phyloP scores from a whole-genome alignment of 1,284 basidiomycete species.

The Vanrija sp. region DNA sequence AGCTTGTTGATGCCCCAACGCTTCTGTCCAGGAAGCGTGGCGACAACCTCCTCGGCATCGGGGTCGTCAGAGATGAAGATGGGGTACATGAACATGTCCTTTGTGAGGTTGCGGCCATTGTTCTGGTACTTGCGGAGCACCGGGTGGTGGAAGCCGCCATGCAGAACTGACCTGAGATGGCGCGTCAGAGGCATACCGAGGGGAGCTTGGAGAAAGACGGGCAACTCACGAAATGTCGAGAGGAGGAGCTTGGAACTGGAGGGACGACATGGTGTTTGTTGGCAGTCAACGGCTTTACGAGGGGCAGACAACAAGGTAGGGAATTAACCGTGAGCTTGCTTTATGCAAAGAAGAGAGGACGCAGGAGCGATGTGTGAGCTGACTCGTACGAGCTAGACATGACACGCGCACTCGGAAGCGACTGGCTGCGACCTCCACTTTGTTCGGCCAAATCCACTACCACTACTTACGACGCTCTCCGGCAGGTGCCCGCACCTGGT shows the following conservation, averaged over 20 bases:
- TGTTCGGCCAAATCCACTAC: too few species aligned
- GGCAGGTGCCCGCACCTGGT: too few species aligned
- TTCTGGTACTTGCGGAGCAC: constrained; percentile 80
- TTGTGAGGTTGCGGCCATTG: constrained; percentile 64
- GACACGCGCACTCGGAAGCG: too few species aligned
- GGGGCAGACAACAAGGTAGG: too few species aligned
- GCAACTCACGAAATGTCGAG: constrained; percentile 35
- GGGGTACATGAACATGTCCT: constrained; percentile 95
- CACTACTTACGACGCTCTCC: too few species aligned
- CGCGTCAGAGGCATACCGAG: neutral
- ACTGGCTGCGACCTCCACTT: too few species aligned
- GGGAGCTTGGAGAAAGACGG: too few species aligned
- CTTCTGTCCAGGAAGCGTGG: constrained; percentile 76
- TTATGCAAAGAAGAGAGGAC: neutral
- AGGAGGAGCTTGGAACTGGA: constrained; percentile 24
- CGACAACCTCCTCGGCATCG: constrained; percentile 71
- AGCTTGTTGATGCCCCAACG: constrained; percentile 93
- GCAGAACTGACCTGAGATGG: constrained; percentile 65
- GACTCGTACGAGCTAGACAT: too few species aligned
- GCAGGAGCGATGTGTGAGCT: too few species aligned
- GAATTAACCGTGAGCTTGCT: too few species aligned
- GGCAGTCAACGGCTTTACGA: too few species aligned
- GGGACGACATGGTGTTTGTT: too few species aligned
- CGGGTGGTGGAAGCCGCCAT: constrained; percentile 89
- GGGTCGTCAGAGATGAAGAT: constrained; percentile 94